Evolutionary conservation across 108 stramenopile species (phyloP), one percentile per base, ranked within the genome.

Genomic region (Conticribra guillardii): DNA sequence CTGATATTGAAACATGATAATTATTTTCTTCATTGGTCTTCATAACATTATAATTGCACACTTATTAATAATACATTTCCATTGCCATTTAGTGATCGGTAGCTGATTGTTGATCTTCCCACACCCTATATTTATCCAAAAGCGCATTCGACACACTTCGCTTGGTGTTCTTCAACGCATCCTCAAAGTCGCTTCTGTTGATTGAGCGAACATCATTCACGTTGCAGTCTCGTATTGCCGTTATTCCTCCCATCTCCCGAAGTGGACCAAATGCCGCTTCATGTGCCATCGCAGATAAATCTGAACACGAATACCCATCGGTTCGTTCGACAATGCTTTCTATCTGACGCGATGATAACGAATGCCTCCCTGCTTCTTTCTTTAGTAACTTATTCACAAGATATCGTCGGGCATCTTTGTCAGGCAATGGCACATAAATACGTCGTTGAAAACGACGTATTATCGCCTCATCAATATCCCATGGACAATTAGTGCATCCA

Each of bases 401-500:
- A 11, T 62, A 82, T 60, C 54, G 81, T 26, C 87, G 69, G 11
- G 87, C 79, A 1, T 81, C 92, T 4, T 56, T 58, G 50, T 86
- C 93, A 0, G 98, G 98, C 33, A 98, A 82, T 0, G 95, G 93
- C 34, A 98, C 91, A 61, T 94, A 95, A 34, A 98, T 91, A 7
- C 97, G 86, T 69, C 93, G 85, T 51, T 96, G 96, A 60, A 98
- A 89, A 0, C 98, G 94, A 49, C 95, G 41, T 61, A 89, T 31
- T 0, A 91, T 82, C 0, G 96, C 97, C 24, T 95, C 87, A 75
- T 97, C 97, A 19, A 98, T 66, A 66, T 95, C 94, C 97, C 96
- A 98, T 7, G 97, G 96, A 62, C 84, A 93, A 73, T 97, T 97
- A 7, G 97, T 96, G 16, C 94, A 94, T 18, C 93, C 98, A 47